Evolutionary conservation across 257 asterid species (phyloP), one percentile per base, ranked within the genome.

Genomic region (Fraxinus excelsior): DNA sequence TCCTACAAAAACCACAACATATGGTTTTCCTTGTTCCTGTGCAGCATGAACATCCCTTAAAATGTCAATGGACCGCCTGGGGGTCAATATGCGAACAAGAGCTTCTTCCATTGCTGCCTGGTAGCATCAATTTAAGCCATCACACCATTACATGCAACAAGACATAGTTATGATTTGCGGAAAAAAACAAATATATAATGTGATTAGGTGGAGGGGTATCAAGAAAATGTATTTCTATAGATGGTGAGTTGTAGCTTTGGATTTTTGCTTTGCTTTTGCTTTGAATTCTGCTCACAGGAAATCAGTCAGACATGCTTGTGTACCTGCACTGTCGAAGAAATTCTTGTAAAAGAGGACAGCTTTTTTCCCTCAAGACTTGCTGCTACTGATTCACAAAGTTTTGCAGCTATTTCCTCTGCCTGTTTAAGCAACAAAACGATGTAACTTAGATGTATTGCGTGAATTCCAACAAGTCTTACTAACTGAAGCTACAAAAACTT

Each of bases 41-140:
- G 98, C 96, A 78, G 96, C 88, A 78, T 91, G 97, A 76, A 96
- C 99, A 86, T 96, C 99, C 84, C 99, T 91, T 85, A 93, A 66
- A 77, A 96, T 96, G 82, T 96, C 98, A 83, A 96, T 93, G 71
- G 99, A 96, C 70, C 99, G 94, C 58, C 84, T 90, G 44, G 99
- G 99, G 86, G 99, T 95, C 78, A 95, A 87, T 73, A 95, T 95
- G 72, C 98, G 98, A 81, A 87, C 91, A 85, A 95, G 99, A 82
- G 99, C 98, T 85, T 95, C 97, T 83, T 95, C 99, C 98, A 95
- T 95, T 73, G 99, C 98, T 78, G 89, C 88, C 99, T 95, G 82
- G 80, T 75, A 81, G 35, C 67, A 79, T 78, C 78, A 77, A 80
- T 72, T 51, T 7, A 58, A 76, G n/a, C 35, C 38, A 76, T 76